Base-by-base conservation (phyloP, 1,284 basidiomycete genomes). In the Ustilago tritici region DNA sequence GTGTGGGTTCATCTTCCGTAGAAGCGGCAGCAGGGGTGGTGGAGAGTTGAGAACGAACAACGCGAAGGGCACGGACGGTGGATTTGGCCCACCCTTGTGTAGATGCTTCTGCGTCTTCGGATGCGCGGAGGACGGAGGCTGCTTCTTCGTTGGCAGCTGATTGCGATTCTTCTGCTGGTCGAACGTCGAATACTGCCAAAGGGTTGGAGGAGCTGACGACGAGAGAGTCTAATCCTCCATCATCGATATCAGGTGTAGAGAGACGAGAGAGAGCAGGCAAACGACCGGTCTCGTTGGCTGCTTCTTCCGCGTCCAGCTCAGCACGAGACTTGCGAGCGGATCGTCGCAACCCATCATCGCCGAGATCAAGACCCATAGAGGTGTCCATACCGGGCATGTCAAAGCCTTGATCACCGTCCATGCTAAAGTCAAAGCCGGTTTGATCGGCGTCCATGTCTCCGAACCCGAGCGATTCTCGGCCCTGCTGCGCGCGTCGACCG, bases 1-100 rank as follows among this genome's bases (percentile, higher is more conserved):
- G 81, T 67, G 52, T 35, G 19, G 28, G 53, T 19, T 19, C 28
- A 0, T 34, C 60, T 41, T 65, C 62, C 12, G 47, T 57, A 0
- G 35, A 41, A 1, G 56, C 36, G 1, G 49, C 36, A 19, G 61
- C 56, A 17, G 54, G 40, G 38, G 46, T 50, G 41, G 91, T 90
- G 52, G 63, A 59, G 47, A 97, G 86, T 83, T 95, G 93, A 75
- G 89, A 89, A 61, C 93, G 90, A 69, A 98, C 89, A 68, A 98
- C 88, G n/a, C 90, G 89, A 63, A 97, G 88, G 0, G 95, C 95
- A 87, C 94, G 95, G 52, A 93, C 89, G 0, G 95, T 98, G 82
- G 95, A 95, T 88, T 92, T 93, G 87, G 93, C 74, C 94, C 86
- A 93, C 92, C 8, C 93, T 92, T 79, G 85, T 7, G 86, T 82